Evolutionary conservation across 179 eudicot genomes (phyloP), one percentile per base, ranked within the genome.

Genomic region (Corrigiola litoralis): DNA sequence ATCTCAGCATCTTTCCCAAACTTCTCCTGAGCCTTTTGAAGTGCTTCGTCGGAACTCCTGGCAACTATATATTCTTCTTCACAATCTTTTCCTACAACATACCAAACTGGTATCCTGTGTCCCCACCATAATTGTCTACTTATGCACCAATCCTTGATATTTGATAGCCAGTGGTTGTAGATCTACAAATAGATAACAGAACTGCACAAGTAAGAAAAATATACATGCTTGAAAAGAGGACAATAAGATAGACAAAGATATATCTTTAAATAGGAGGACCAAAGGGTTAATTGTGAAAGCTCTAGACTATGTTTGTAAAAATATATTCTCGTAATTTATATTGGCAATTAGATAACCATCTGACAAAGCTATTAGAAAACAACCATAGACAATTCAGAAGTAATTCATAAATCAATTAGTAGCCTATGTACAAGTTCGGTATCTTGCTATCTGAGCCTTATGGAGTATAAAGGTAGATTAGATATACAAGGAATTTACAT

Each of bases 41-140:
- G 78, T 65, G 99, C 99, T 80, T 91, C 97, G 63, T 85, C 86
- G 1, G 63, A 65, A 69, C 75, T 85, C 61, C 87, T 79, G 69
- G 97, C 97, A 75, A 91, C 99, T 63, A 95, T 81, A 79, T 87
- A 95, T 34, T 91, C 97, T 73, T 91, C 97, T 64, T 95, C 99
- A 69, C 76, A 70, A 68, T 91, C 96, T 75, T 81, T 87, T 36
- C 97, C 97, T 62, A 72, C 88, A 25, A 95, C 75, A 68, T 95
- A 95, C 99, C 99, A 95, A 66, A 91, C 99, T 65, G 99, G 99
- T 70, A 95, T 88, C n/a, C 96, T 91, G 73, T 95, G 99, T 38
- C 99, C 99, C 99, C 99, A 95, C 99, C 99, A 95, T 53, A 95
- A 65, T 55, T 95, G 99, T 70, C 99, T 82, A 81, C 97, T 91